phyloP scores from a whole-genome alignment of 768 basidiomycete species.

The Auriscalpium orientale region DNA sequence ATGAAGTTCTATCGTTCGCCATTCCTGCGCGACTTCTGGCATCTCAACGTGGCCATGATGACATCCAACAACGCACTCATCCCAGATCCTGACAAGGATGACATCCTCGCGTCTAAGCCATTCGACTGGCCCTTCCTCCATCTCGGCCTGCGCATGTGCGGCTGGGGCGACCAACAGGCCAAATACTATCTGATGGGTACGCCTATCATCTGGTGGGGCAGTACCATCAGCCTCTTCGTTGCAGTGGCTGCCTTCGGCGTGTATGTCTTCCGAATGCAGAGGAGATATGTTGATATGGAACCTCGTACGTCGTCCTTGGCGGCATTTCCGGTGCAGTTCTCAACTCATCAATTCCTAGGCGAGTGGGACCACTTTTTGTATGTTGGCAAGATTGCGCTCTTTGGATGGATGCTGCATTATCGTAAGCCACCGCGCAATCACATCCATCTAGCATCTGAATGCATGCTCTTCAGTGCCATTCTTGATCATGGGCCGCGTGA shows the following conservation, averaged over 20 bases:
- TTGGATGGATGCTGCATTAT: slow-evolving; percentile 90
- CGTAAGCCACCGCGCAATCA: slow-evolving; percentile 36
- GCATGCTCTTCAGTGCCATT: slow-evolving; percentile 64
- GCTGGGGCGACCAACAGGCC: slow-evolving; percentile 79
- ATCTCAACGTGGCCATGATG: slow-evolving; percentile 99
- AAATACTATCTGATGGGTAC: slow-evolving; percentile 95
- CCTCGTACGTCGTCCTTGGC: slow-evolving; percentile 49
- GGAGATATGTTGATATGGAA: slow-evolving; percentile 89
- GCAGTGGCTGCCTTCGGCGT: slow-evolving; percentile 45
- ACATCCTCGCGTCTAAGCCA: slow-evolving; percentile 90
- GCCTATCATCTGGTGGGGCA: slow-evolving; percentile 90
- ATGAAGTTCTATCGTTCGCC: slow-evolving; percentile 82
- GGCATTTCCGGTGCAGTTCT: not conserved
- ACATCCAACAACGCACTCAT: slow-evolving; percentile 97
- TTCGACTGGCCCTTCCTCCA: slow-evolving; percentile 91
- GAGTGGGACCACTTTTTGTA: slow-evolving; percentile 96
- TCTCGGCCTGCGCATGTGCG: slow-evolving; percentile 93
- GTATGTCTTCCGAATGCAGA: slow-evolving; percentile 77
- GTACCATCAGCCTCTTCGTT: slow-evolving; percentile 55
- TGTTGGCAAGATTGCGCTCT: slow-evolving; percentile 83
- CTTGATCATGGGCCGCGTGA: slow-evolving; percentile 96
- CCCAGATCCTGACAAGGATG: slow-evolving; percentile 97
- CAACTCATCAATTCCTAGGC: slow-evolving; percentile 32
- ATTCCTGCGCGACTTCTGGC: slow-evolving; percentile 96
- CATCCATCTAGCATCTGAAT: slow-evolving; percentile 1